These are phyloP conservation scores for Spongispora temasekensis DNA, from an alignment of 1,284 basidiomycete genomes.

Conservation along the genomic window DNA sequence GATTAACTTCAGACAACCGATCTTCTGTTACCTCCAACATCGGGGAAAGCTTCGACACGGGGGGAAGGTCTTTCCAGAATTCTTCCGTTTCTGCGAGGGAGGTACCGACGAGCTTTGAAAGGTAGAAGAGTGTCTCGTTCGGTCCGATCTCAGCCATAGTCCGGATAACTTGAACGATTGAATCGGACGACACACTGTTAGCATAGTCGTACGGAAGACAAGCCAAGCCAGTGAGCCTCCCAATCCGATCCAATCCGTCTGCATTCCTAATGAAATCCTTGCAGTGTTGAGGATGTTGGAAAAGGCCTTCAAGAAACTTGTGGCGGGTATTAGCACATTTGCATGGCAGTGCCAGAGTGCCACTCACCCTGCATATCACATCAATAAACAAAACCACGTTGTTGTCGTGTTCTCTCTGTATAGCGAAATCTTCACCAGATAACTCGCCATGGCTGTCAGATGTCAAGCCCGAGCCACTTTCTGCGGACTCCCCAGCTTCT, in stretches of 20 bases:
- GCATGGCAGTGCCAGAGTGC: not conserved
- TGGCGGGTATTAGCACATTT: constrained; percentile 10
- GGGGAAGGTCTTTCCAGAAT: constrained; percentile 64
- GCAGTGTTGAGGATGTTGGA: constrained; percentile 89
- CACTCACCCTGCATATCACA: constrained; percentile 66
- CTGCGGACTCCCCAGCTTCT: constrained; percentile 16
- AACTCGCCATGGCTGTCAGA: constrained; percentile 30
- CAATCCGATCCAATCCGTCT: constrained; percentile 77
- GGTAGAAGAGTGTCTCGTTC: constrained; percentile 70
- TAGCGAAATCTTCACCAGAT: constrained; percentile 41
- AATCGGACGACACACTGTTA: constrained; percentile 78
- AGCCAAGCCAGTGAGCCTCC: constrained; percentile 79
- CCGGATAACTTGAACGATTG: constrained; percentile 86
- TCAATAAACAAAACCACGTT: constrained; percentile 76
- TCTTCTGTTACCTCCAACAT: constrained; percentile 56
- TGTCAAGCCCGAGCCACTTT: constrained; percentile 26
- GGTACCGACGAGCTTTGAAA: constrained; percentile 72
- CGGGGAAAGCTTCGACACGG: constrained; percentile 60
- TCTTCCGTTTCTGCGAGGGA: constrained; percentile 71
- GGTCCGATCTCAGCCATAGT: constrained; percentile 88
- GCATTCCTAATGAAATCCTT: constrained; percentile 83
- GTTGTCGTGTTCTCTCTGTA: constrained; percentile 66
- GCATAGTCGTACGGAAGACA: constrained; percentile 92
- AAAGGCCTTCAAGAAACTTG: constrained; percentile 91
- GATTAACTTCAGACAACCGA: constrained; percentile 56